Evolutionary conservation across 495 filamentous ascomycete species (phyloP).

Genomic region (Usnea hakonensis): DNA sequence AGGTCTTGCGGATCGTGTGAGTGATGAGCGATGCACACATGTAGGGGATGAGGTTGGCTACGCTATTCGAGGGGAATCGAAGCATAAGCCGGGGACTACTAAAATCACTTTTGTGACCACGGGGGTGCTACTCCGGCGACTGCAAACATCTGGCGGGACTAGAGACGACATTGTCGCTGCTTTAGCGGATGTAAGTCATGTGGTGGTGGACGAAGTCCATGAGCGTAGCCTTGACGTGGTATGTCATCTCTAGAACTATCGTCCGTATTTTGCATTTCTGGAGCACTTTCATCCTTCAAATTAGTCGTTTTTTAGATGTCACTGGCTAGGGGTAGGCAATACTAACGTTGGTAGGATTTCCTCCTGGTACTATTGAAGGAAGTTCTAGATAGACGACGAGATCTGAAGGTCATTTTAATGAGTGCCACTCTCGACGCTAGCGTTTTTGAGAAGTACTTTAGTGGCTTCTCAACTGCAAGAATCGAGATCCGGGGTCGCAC

Average conservation of each 20-base stretch:
- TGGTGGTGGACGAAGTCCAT: constrained; percentile 96
- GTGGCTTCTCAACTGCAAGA: constrained; percentile 53
- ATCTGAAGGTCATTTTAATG: constrained; percentile 95
- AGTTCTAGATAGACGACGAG: constrained; percentile 64
- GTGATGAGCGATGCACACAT: constrained; percentile 73
- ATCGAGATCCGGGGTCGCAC: constrained; percentile 87
- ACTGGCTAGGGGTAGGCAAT: not conserved
- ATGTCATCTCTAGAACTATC: not conserved
- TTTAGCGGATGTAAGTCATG: constrained; percentile 82
- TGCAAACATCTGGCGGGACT: constrained; percentile 78
- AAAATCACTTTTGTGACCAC: constrained; percentile 96
- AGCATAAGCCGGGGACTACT: constrained; percentile 55
- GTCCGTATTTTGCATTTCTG: not conserved
- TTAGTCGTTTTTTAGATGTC: not conserved
- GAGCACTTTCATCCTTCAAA: not conserved
- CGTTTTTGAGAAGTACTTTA: constrained; percentile 81
- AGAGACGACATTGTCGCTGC: constrained; percentile 69
- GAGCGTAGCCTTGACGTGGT: constrained; percentile 84
- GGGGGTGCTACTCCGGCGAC: constrained; percentile 81
- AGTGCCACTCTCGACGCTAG: constrained; percentile 90
- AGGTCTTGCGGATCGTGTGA: constrained; percentile 87
- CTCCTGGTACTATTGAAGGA: constrained; percentile 81
- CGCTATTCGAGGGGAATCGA: constrained; percentile 87
- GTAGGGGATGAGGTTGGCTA: constrained; percentile 92
- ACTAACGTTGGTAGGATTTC: constrained; percentile 50